Evolutionary conservation across 2,329 filamentous ascomycete species (phyloP), one percentile per base, ranked within the genome.

Genomic region (Fusarium tuaranense): DNA sequence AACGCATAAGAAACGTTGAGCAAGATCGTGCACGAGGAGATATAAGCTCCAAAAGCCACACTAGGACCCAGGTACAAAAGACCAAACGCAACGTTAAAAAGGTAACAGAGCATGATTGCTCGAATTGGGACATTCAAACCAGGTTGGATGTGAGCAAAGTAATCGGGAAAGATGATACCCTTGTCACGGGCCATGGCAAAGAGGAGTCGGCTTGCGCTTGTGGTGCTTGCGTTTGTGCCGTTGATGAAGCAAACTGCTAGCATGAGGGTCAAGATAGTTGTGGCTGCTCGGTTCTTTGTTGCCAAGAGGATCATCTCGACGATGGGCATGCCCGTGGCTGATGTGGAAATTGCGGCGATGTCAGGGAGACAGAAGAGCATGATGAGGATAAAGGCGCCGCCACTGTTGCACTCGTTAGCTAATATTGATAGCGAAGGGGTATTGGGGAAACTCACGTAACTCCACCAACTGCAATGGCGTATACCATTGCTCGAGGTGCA

Each of bases 241-340:
- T 86, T 85, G 60, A 86, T 80, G 63, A 87, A 86, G 69, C 85
- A 86, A 0, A 87, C 73, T 1, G 79, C 80, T 1, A 86, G 75
- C 74, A 84, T 82, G 32, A 86, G 76, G 25, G 81, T 82, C 38
- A 87, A 60, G 5, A 87, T 71, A 12, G 83, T 83, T 8, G 85
- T 80, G 0, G 79, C 84, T 1, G 81, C 82, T 4, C 82, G 80
- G 57, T 77, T 85, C 7, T 81, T 78, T 3, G 85, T 87, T 0
- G 81, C 82, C 59, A 84, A 84, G 20, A 83, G 78, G 66, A 86
- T 82, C 32, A 88, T 78, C 63, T 87, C 85, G 30, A 84, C 79
- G 61, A 87, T 85, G 10, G 86, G 85, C 79, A 87, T 84, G 7
- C 83, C 83, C 0, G 85, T 86, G 6, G 80, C 68, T 3, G 84